Percentiles rank a stretch among this genome's conserved stretches.
phyloP scores from a whole-genome alignment of 805 yeast species.

The Teunomyces panamensis region DNA sequence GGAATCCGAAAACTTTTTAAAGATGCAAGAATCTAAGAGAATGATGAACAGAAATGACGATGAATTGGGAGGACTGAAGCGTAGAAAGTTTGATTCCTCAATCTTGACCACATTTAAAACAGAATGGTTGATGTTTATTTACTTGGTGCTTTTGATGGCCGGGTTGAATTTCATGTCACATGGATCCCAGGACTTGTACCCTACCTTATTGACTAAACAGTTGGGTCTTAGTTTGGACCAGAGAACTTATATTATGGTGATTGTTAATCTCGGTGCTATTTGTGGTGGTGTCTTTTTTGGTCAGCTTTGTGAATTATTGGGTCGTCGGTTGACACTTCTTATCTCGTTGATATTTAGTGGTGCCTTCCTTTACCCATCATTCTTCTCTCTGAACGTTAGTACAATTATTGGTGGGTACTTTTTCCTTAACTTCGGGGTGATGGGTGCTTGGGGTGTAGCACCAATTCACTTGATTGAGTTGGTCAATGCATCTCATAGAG shows the following conservation, averaged over 20 bases:
- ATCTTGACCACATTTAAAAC: constrained; percentile 9
- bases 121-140: constrained; percentile 32
- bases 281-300: constrained; percentile 63
- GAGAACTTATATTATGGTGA: constrained; percentile 58
- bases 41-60: not conserved
- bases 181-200: constrained; percentile 72
- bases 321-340: constrained; percentile 58
- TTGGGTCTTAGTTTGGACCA: constrained; percentile 43
- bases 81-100: not conserved
- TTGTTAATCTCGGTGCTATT: constrained; percentile 67
- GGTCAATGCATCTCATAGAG: constrained; percentile 49
- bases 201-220: constrained; percentile 59
- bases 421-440: constrained; percentile 62
- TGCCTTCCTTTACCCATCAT: constrained; percentile 56
- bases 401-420: constrained; percentile 56
- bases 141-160: constrained; percentile 48
- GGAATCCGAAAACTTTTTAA: constrained; percentile 6
- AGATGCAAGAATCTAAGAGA: constrained; percentile 1
- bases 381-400: constrained; percentile 5
- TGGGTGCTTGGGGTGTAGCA: constrained; percentile 73
- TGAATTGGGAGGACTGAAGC: not conserved
- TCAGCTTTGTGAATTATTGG: constrained; percentile 54
- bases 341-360: constrained; percentile 53
- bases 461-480: constrained; percentile 67
- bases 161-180: constrained; percentile 73